These are phyloP conservation scores for Tulasnella sp. DNA, from an alignment of 768 basidiomycete species.

Conservation along the genomic window DNA sequence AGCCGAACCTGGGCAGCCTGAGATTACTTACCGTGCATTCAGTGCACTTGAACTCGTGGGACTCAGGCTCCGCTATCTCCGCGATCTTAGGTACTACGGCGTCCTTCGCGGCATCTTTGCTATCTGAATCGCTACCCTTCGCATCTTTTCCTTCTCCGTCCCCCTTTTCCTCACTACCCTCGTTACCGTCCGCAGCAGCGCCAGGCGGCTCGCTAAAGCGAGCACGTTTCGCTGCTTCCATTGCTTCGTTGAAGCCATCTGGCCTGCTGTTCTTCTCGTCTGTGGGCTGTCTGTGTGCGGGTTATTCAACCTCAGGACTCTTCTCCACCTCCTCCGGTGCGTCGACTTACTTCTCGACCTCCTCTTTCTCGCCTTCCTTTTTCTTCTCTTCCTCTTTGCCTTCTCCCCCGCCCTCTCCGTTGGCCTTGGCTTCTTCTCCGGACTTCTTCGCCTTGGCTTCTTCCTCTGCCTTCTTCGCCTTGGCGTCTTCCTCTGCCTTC, in stretches of 20 bases:
- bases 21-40: constrained; percentile 15
- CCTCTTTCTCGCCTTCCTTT: too few relatives aligned
- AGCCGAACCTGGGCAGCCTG: background rate
- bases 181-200: background rate
- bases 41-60: background rate
- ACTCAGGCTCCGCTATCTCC: constrained; percentile 15
- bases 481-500: background rate
- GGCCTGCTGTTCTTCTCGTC: background rate
- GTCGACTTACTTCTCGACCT: background rate
- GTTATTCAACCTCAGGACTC: background rate
- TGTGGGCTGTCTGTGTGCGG: background rate
- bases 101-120: constrained; percentile 1
- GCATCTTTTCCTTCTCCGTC: background rate
- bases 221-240: background rate
- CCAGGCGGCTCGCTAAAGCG: background rate
- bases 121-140: background rate
- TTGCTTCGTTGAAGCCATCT: background rate
- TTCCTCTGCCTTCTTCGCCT: background rate
- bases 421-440: too few relatives aligned
- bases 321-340: constrained; percentile 12
- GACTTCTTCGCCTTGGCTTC: too few relatives aligned
- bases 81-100: background rate
- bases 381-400: background rate
- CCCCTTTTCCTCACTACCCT: background rate
- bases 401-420: too few relatives aligned